Conservation (phyloP, 108 stramenopile genomes). For the Aurantiochytrium sp. region DNA sequence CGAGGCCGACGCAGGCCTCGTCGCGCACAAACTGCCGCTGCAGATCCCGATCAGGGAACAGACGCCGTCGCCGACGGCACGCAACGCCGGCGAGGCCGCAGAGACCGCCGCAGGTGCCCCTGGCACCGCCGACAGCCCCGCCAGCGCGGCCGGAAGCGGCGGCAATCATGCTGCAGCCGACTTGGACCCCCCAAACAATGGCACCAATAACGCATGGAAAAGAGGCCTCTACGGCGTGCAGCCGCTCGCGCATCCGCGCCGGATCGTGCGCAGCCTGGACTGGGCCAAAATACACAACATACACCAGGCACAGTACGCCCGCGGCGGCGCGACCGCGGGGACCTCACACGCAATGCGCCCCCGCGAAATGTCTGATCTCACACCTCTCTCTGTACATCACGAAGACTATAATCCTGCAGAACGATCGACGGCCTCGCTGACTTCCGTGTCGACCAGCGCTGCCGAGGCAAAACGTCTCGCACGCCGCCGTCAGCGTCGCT, state of each 20-base stretch:
- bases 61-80: not conserved
- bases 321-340: not conserved
- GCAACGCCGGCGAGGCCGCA: not conserved
- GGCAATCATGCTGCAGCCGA: too few species aligned
- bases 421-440: not conserved
- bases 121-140: not conserved
- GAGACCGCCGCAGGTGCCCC: not conserved
- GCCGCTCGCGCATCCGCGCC: not conserved
- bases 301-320: not conserved
- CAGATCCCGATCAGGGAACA: not conserved
- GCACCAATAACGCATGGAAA: too few species aligned
- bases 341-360: not conserved
- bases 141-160: not conserved
- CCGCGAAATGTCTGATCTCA: not conserved
- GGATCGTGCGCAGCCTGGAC: slow-evolving; percentile 11
- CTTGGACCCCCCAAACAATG: too few species aligned
- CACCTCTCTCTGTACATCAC: not conserved
- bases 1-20: not conserved
- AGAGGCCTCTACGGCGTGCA: not conserved
- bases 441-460: not conserved
- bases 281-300: not conserved
- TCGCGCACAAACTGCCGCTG: not conserved
- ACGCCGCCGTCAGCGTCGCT: not conserved
- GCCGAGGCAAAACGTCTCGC: not conserved
- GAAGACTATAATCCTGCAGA: not conserved